Conservation (phyloP, 208 protist genomes). For the Leishmania mexicana region DNA sequence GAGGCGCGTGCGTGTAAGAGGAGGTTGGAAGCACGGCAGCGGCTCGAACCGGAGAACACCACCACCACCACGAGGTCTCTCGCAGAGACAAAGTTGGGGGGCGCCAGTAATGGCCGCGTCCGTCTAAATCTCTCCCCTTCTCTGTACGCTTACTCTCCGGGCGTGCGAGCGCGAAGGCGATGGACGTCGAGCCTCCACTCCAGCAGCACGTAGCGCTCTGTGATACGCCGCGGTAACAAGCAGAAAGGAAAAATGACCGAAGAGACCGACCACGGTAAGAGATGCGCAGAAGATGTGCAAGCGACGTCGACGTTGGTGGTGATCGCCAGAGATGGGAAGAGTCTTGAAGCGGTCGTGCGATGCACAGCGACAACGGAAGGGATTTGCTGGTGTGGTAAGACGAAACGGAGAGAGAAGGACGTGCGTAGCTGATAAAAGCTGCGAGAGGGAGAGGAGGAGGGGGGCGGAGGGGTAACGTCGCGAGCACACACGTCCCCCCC, state of each 20-base stretch:
- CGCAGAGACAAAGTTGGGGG: neutral
- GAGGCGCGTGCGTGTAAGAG: neutral
- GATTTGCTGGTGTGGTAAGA: neutral
- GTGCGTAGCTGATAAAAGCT: too few relatives aligned
- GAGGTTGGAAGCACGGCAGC: neutral
- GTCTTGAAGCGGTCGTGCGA: too few relatives aligned
- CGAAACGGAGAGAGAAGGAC: neutral
- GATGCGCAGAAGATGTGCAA: too few relatives aligned
- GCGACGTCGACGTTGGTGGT: too few relatives aligned
- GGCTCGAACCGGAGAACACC: neutral
- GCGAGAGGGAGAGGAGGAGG: neutral
- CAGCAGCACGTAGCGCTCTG: too few relatives aligned
- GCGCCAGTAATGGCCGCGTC: neutral
- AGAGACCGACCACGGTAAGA: too few relatives aligned
- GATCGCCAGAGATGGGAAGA: too few relatives aligned
- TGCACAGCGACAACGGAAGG: too few relatives aligned
- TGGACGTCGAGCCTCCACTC: neutral
- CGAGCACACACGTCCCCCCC: neutral
- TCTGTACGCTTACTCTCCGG: neutral
- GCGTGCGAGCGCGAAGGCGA: neutral
- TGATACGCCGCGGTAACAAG: too few relatives aligned
- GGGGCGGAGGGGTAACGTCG: neutral
- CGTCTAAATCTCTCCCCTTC: neutral
- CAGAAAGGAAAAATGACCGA: too few relatives aligned
- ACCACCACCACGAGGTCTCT: neutral